These are phyloP conservation scores for Gynostemma pentaphyllum DNA, from an alignment of 306 rosid species.

Conservation along the genomic window DNA sequence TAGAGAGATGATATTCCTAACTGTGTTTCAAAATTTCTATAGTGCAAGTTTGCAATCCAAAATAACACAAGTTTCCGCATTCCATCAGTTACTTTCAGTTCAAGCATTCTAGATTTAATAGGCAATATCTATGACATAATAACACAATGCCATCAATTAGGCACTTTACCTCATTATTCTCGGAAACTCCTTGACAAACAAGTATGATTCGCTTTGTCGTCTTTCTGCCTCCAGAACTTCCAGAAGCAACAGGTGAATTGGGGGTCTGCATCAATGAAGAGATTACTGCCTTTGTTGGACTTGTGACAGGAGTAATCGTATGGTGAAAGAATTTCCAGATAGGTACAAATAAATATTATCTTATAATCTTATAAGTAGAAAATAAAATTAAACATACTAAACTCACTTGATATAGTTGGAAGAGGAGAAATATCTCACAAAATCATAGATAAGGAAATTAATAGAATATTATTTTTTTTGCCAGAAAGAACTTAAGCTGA, in stretches of 20 bases:
- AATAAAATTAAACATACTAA: background rate
- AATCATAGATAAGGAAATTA: background rate
- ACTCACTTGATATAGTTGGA: background rate
- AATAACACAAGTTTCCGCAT: background rate
- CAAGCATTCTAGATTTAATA: background rate
- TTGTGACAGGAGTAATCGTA: background rate
- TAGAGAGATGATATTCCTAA: conserved; percentile 10
- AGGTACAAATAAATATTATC: background rate
- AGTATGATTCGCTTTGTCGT: conserved; percentile 50
- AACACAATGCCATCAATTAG: conserved; percentile 2
- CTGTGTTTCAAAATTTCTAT: background rate
- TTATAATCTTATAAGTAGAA: background rate
- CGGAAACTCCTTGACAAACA: conserved; percentile 67
- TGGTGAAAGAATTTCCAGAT: background rate
- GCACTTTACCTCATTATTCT: conserved; percentile 22
- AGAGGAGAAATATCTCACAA: background rate
- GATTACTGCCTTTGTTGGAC: conserved; percentile 6
- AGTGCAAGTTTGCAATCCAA: background rate
- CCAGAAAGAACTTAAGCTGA: background rate
- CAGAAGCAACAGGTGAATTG: conserved; percentile 71
- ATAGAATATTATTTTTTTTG: background rate
- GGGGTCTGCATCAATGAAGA: conserved; percentile 65
- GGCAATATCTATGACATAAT: background rate
- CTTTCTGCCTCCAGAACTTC: conserved; percentile 74
- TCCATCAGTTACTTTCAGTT: background rate